A percentile compares a stretch with the other conserved stretches of the same genome.
Evolutionary conservation across 441 rosid species (phyloP).

Genomic region (Pelargonium citronellum): DNA sequence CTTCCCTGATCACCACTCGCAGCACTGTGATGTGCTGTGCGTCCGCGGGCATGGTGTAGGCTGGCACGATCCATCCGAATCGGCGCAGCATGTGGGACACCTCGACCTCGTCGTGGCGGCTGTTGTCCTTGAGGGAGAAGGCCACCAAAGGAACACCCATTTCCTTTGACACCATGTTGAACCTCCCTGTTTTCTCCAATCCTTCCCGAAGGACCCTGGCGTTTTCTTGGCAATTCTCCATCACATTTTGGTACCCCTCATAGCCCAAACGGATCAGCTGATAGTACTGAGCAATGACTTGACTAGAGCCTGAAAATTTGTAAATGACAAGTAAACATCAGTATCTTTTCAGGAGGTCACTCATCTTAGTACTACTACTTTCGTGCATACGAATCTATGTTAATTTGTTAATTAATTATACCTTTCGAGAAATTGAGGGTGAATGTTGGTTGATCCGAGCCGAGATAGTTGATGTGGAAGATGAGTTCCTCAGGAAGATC

Average conservation of each 20-base stretch:
- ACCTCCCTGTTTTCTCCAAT: constrained; percentile 51
- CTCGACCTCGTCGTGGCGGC: constrained; percentile 56
- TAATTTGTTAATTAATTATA: too few species aligned
- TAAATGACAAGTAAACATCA: too few species aligned
- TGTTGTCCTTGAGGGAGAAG: constrained; percentile 70
- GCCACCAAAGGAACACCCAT: constrained; percentile 85
- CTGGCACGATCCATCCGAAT: constrained; percentile 83
- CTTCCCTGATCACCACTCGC: constrained; percentile 48
- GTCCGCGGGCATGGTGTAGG: constrained; percentile 81
- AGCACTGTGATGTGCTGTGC: constrained; percentile 84
- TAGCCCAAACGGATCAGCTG: too few species aligned
- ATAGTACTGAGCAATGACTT: too few species aligned
- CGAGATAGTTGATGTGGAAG: constrained; percentile 86
- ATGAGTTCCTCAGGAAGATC: constrained; percentile 91
- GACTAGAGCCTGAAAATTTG: too few species aligned
- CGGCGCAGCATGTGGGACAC: constrained; percentile 69
- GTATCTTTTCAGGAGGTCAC: too few species aligned
- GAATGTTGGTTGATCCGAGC: constrained; percentile 92
- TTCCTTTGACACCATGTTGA: constrained; percentile 74
- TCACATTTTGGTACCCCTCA: constrained; percentile 59
- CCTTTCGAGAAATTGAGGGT: constrained; percentile 90
- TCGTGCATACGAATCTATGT: too few species aligned
- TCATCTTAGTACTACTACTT: too few species aligned
- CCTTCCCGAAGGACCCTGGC: constrained; percentile 60
- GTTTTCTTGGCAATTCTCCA: constrained; percentile 79